A percentile compares a stretch with the other conserved stretches of the same genome.
Evolutionary conservation across 306 rosid species (phyloP).

Genomic region (Delonix regia): DNA sequence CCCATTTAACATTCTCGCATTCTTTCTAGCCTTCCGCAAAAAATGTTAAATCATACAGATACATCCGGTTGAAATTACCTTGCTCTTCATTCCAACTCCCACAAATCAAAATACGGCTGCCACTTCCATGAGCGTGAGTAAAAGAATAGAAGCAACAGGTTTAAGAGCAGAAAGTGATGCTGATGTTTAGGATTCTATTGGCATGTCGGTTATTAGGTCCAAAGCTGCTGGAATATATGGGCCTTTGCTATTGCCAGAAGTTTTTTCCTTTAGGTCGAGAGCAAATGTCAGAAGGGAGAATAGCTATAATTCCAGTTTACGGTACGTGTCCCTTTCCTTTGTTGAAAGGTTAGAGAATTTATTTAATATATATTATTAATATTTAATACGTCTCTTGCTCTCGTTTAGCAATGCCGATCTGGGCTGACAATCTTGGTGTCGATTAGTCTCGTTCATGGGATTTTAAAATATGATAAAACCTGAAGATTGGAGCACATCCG

Average conservation of each 20-base stretch:
- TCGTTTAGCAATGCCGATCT: not conserved
- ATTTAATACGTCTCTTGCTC: not conserved
- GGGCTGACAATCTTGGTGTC: not conserved
- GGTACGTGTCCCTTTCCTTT: conserved; percentile 1
- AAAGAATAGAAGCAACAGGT: conserved; percentile 22
- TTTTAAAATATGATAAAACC: not conserved
- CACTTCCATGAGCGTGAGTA: conserved; percentile 23
- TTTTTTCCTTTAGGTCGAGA: not conserved
- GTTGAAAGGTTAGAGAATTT: not conserved
- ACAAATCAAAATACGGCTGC: not conserved
- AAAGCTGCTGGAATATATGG: conserved; percentile 37
- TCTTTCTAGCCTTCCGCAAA: not conserved
- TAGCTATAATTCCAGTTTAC: not conserved
- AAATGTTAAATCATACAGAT: not conserved
- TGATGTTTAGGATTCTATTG: conserved; percentile 29
- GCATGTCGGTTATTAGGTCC: conserved; percentile 26
- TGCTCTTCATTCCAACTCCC: not conserved
- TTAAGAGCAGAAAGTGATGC: conserved; percentile 31
- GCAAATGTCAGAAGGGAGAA: not conserved
- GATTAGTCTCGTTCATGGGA: not conserved
- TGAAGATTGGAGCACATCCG: not conserved
- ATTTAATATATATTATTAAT: not conserved
- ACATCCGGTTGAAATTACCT: not conserved
- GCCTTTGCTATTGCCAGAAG: conserved; percentile 28
- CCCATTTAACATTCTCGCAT: not conserved